Base-by-base conservation (phyloP, 495 filamentous ascomycete species). In the Chaetomium cochliodes region DNA sequence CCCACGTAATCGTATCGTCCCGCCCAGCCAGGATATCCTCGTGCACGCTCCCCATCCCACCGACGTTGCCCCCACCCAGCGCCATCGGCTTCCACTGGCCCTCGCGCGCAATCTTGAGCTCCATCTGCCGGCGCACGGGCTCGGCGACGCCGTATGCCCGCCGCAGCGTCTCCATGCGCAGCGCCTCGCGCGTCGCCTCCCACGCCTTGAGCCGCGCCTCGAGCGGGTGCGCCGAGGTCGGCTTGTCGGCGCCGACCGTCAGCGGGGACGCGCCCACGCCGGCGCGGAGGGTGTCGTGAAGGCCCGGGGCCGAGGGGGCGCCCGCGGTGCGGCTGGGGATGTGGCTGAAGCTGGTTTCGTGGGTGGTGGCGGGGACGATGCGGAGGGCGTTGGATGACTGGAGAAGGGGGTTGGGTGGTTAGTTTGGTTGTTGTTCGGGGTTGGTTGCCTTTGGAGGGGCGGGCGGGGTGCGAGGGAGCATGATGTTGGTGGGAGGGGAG, bases 71-170 rank as follows among this genome's bases (percentile, higher is more conserved):
- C 30, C 77, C 77, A 46, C 77, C 79, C 9, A 85, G 76, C 7
- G 73, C 76, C 39, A 79, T 63, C 4, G 82, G 83, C 66, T 77
- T 78, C 84, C 83, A 85, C 65, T 78, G 74, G 49, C 86, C 82
- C 55, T 80, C 80, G 46, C 79, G 74, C 1, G 86, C 84, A 72
- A 96, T 92, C 84, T 90, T 90, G 71, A 96, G 79, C 82, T 98
- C 93, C 93, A 98, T 98, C 42, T 88, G 90, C n/a, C 93, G 86
- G 18, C 91, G 85, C 66, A 97, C 85, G 12, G 93, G 93, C 85
- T 97, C 93, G n/a, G 88, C 91, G 63, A 97, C 91, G 51, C 93
- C 93, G 76, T 89, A 97, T 39, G 88, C 85, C 61, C 92, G 90
- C 52, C 92, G 85, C 73, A 97, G 84, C 39, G 82, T 77, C 78